Base-by-base conservation (phyloP, 306 rosid genomes). In the Datisca glomerata region DNA sequence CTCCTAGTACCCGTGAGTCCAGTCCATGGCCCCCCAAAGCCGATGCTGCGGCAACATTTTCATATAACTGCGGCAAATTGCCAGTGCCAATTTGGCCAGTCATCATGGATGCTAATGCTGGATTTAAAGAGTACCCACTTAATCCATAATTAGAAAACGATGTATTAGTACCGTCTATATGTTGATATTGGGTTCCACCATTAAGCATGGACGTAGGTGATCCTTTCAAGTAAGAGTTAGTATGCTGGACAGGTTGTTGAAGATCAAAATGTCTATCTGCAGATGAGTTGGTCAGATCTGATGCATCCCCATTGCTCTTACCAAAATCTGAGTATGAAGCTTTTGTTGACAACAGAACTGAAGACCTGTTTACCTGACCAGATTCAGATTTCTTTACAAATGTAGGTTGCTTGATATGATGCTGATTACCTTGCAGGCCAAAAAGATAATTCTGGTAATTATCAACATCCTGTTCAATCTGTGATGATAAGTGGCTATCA, bases 361-460 rank as follows among this genome's bases (percentile, higher is more conserved):
- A 39, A 37, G 62, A 51, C 45, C 63, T 46, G 6, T 55, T 72
- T 52, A 66, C 39, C 55, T 69, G 72, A 24, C 57, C 81, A 19
- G 87, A 66, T 44, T 89, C 95, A 21, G 86, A 68, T 49, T 72
- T 77, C 49, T 84, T 84, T 12, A 76, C 46, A 65, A 80, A 80
- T 12, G 73, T 36, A 42, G 67, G 81, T 38, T 73, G 86, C 64
- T 71, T 75, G 24, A 58, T 73, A 37, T 65, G 93, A 63, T 67
- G 74, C 42, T 89, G 93, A 54, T 71, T 78, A 39, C 91, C 81
- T 67, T 89, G 93, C 60, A 76, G 35, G 45, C 95, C 79, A 53
- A 80, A 84, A 41, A 73, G 73, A 54, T 70, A 80, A 45, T 73
- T 69, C 49, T 60, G 86, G 39, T 79, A 79, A 56, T 63, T 79